Base-by-base conservation (phyloP, 306 rosid genomes). In the Datisca glomerata region DNA sequence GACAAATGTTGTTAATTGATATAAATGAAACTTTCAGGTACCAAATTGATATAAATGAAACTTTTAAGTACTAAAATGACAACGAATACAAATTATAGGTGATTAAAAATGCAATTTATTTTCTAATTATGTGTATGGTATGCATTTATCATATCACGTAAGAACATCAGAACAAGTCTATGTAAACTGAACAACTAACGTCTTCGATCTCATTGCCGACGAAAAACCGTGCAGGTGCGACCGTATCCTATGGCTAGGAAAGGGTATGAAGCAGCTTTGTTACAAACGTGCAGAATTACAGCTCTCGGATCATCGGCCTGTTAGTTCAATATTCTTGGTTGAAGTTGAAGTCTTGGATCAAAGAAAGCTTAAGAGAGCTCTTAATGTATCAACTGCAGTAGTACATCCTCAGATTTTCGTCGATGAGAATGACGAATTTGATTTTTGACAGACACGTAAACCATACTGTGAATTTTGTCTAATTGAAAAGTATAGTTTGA, bases 321-420 rank as follows among this genome's bases (percentile, higher is more conserved):
- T 84, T 28, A 70, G 92, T 29, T 89, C 98, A 12, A 40, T 53
- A 7, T 89, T 89, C 61, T 41, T 39, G 32, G 74, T 78, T 50
- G 86, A 80, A 61, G 93, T 89, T 24, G 98, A 89, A 75, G 86
- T 89, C 28, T 70, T 89, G 22, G 75, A 84, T 45, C 91, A 80
- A 15, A 64, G 84, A 37, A 89, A 89, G 67, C 66, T 84, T 25
- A 68, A 81, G 24, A 73, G 74, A 61, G 96, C 95, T 32, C 60
- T 84, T 43, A 75, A 74, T 57, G 45, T 64, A 68, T 80, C 71
- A 27, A 61, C 40, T 27, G 77, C 85, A 21, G 81, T 62, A 4
- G 66, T 84, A 17, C 92, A 80, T 36, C 92, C 93, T 5, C 84
- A 59, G 28, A 59, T 72, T 34, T 74, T 80, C 61, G 50, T 57